phyloP scores from a whole-genome alignment of 73 alveolate species.

The Tetrahymena borealis region DNA sequence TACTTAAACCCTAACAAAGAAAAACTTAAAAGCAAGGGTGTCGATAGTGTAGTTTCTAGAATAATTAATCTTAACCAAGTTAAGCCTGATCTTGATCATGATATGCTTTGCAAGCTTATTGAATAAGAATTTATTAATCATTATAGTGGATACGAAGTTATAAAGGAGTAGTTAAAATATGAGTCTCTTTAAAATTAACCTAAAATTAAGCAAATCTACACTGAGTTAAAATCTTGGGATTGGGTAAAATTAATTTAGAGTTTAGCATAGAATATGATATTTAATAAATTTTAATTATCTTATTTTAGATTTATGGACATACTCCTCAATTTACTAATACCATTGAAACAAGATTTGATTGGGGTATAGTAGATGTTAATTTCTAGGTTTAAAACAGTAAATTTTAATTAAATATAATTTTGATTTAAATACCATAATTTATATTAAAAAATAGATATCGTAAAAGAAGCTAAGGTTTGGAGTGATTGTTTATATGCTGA shows the following conservation, averaged over 20 bases:
- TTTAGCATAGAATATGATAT: not conserved
- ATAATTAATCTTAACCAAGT: slow-evolving; percentile 59
- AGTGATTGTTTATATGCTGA: slow-evolving; percentile 52
- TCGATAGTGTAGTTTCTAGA: slow-evolving; percentile 74
- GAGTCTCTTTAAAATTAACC: slow-evolving; percentile 51
- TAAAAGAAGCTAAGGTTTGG: slow-evolving; percentile 14
- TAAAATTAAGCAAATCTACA: slow-evolving; percentile 51
- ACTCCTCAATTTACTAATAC: slow-evolving; percentile 69
- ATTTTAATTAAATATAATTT: not conserved
- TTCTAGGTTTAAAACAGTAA: slow-evolving; percentile 57
- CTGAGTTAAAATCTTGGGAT: slow-evolving; percentile 58
- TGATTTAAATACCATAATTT: not conserved
- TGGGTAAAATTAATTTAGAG: slow-evolving; percentile 41
- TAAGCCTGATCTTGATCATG: slow-evolving; percentile 42
- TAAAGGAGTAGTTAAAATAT: not conserved
- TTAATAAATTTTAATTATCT: not conserved
- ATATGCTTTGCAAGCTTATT: slow-evolving; percentile 34
- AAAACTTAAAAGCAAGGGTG: slow-evolving; percentile 78
- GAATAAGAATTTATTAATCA: slow-evolving; percentile 25
- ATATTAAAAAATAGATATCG: not conserved
- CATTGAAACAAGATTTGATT: slow-evolving; percentile 68
- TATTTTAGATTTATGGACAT: slow-evolving; percentile 48
- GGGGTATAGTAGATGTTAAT: slow-evolving; percentile 72
- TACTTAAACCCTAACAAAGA: slow-evolving; percentile 74
- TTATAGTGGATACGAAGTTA: slow-evolving; percentile 6